These are phyloP conservation scores for Salix udensis DNA, from an alignment of 345 rosid species.

Conservation along the genomic window DNA sequence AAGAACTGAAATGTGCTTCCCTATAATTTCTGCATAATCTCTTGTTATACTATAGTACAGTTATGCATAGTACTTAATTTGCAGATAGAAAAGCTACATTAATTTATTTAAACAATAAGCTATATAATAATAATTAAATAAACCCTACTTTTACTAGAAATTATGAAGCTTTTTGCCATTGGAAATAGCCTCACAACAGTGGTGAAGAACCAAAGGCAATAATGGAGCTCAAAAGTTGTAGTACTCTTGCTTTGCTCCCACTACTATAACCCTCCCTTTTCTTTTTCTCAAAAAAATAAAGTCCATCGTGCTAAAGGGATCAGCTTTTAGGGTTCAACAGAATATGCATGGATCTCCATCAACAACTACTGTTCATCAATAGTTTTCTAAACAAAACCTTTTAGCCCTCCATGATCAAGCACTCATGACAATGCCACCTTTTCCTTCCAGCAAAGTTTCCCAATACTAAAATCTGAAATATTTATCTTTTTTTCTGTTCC, in stretches of 20 bases:
- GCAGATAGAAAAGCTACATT: background rate
- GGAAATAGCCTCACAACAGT: slow-evolving; percentile 18
- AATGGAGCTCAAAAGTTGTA: slow-evolving; percentile 45
- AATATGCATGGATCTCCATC: slow-evolving; percentile 45
- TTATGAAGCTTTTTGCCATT: background rate
- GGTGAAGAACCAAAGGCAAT: slow-evolving; percentile 35
- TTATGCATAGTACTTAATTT: background rate
- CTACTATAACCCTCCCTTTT: slow-evolving; percentile 10
- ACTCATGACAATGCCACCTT: slow-evolving; percentile 24
- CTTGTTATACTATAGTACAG: background rate
- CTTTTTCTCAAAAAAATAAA: slow-evolving; percentile 25
- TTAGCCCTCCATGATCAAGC: slow-evolving; percentile 22
- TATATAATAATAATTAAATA: background rate
- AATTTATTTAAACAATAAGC: background rate
- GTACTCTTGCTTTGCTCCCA: slow-evolving; percentile 34
- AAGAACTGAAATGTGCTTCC: background rate
- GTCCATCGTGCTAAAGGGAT: slow-evolving; percentile 26
- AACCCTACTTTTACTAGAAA: background rate
- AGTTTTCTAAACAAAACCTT: slow-evolving; percentile 16
- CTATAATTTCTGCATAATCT: background rate
- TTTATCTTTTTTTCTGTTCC: slow-evolving; percentile 1
- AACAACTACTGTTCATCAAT: slow-evolving; percentile 6
- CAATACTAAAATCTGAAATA: slow-evolving; percentile 7
- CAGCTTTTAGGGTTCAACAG: slow-evolving; percentile 31
- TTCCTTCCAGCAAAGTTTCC: slow-evolving; percentile 35